Base-by-base conservation (phyloP, 495 filamentous ascomycete genomes). In the Podospora sp. region DNA sequence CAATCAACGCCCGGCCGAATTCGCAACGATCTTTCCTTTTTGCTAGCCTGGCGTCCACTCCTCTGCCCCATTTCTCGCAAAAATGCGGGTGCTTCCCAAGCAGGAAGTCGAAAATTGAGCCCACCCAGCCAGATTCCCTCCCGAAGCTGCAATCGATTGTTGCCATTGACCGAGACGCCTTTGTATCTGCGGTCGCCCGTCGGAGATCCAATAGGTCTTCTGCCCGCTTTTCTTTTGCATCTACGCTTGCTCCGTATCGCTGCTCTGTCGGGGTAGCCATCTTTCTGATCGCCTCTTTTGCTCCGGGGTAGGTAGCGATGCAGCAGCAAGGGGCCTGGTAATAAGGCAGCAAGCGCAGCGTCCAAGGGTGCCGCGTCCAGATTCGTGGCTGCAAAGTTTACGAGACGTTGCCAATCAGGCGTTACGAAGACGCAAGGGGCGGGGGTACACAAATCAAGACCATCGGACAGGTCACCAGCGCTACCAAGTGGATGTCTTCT, bases 381-480 rank as follows among this genome's bases (percentile, higher is more conserved):
- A 60, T 66, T 51, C 53, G 27, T 25, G 55, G 27, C 64, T 66
- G 64, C 64, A 60, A 29, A 56, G n/a, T 24, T 29, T 20, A 24
- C 55, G 21, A 21, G 21, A 26, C 46, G 26, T 62, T 62, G 36
- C 60, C 60, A 62, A 62, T 49, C 60, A 36, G n/a, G 60, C 21
- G 18, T n/a, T 36, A n/a, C n/a, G 12, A 20, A 21, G 29, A 29
- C 25, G 29, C 57, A 33, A 35, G 57, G 26, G 24, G 57, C 14
- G 26, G 29, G 57, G 57, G 5, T 46, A 18, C 40, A 46, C 40
- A 46, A 14, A 46, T 52, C 49, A 12, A 52, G 18, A 22, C 21
- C 7, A 22, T 2, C 14, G 52, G 21, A 26, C 52, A 26, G 20
- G 52, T 26, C 52, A 8, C 52, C 21, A 55, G 52, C 21, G 20